Conservation (phyloP, 768 basidiomycete genomes). For the Termitomyces sp. region DNA sequence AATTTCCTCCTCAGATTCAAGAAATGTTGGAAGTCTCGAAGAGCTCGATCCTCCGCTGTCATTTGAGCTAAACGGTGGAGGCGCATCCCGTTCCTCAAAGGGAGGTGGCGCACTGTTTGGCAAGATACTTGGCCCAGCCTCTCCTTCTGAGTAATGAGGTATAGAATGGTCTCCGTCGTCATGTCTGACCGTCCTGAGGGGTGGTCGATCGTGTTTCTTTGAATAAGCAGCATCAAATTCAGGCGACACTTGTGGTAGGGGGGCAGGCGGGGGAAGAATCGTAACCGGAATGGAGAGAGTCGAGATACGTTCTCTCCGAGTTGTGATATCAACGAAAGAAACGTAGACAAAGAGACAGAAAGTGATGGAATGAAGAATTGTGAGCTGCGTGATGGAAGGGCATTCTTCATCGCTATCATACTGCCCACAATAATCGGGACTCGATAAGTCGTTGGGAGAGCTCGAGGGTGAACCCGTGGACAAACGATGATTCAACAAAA, state of each 20-base stretch:
- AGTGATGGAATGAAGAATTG: conserved; percentile 78
- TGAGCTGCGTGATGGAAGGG: conserved; percentile 75
- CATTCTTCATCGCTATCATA: conserved; percentile 63
- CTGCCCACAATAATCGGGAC: conserved; percentile 41
- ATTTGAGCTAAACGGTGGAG: conserved; percentile 67
- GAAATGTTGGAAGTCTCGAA: conserved; percentile 64
- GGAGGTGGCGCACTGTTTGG: conserved; percentile 71
- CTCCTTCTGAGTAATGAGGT: conserved; percentile 67
- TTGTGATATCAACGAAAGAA: conserved; percentile 74
- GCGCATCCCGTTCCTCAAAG: conserved; percentile 81
- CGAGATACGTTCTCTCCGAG: conserved; percentile 64
- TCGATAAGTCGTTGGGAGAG: conserved; percentile 41
- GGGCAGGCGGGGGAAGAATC: conserved; percentile 73
- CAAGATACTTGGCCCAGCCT: conserved; percentile 75
- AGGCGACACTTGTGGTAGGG: conserved; percentile 75
- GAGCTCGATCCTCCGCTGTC: conserved; percentile 61
- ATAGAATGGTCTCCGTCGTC: conserved; percentile 63
- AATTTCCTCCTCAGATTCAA: conserved; percentile 78
- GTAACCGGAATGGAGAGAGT: conserved; percentile 67
- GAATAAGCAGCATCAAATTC: conserved; percentile 74
- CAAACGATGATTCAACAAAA: conserved; percentile 71
- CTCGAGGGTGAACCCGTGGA: conserved; percentile 49
- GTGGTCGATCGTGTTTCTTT: conserved; percentile 87
- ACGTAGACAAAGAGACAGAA: conserved; percentile 74
- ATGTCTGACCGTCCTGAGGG: conserved; percentile 62